Percentiles rank a stretch among this genome's conserved stretches.
phyloP scores from a whole-genome alignment of 2,329 filamentous ascomycete genomes.

The Diaporthe eres region DNA sequence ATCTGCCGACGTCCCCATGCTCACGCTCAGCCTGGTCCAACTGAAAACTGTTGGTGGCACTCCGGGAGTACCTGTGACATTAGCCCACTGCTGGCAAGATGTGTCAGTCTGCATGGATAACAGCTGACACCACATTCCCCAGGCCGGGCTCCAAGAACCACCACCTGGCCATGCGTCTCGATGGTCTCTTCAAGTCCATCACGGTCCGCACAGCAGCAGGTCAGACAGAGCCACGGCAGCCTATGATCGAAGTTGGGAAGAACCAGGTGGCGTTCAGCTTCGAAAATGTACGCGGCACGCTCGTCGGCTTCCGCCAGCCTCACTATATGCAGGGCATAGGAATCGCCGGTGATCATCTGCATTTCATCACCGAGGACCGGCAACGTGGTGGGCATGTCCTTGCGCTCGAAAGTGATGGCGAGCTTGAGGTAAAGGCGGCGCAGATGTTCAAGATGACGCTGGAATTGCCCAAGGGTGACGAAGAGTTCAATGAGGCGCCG shows the following conservation, averaged over 20 bases:
- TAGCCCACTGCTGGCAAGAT: not conserved
- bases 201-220: conserved; percentile 51
- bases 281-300: conserved; percentile 45
- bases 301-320: conserved; percentile 51
- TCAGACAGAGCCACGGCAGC: conserved; percentile 47
- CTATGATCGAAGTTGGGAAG: conserved; percentile 47
- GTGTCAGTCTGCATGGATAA: not conserved
- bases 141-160: conserved; percentile 47
- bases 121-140: not conserved
- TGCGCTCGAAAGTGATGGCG: conserved; percentile 49
- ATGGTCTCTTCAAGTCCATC: conserved; percentile 48
- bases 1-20: no score
- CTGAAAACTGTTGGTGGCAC: not conserved
- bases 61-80: not conserved
- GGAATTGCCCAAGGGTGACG: conserved; percentile 51
- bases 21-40: no score
- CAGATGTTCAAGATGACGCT: conserved; percentile 48
- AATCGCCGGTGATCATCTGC: conserved; percentile 52
- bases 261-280: conserved; percentile 49
- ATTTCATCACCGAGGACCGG: conserved; percentile 52
- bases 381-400: conserved; percentile 51
- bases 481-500: conserved; percentile 50
- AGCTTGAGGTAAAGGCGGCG: conserved; percentile 48
- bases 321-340: conserved; percentile 51
- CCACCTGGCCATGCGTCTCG: conserved; percentile 49